These are phyloP conservation scores for Paraleonurus japonicus DNA, from an alignment of 257 asterid species.

Conservation along the genomic window DNA sequence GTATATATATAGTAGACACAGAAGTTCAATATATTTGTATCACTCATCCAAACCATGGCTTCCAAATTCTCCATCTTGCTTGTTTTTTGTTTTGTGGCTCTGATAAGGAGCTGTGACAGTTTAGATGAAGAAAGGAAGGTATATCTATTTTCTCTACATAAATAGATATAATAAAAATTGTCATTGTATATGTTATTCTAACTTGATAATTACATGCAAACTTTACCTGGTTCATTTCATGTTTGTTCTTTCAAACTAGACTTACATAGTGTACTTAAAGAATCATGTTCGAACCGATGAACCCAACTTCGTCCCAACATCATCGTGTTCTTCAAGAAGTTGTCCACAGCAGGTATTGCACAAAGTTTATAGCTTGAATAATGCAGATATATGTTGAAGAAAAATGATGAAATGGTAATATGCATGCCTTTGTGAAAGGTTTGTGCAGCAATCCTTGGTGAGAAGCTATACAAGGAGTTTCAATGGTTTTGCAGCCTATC, in stretches of 20 bases:
- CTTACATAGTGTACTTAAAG: constrained; percentile 39
- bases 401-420: neutral
- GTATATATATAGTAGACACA: neutral
- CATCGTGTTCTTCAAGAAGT: constrained; percentile 29
- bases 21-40: neutral
- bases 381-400: neutral
- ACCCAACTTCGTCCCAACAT: constrained; percentile 20
- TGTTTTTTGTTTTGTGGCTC: constrained; percentile 17
- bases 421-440: neutral
- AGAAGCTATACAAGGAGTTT: constrained; percentile 42
- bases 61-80: neutral
- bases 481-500: constrained; percentile 41
- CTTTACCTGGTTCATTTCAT: neutral
- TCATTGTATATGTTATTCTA: neutral
- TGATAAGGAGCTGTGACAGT: neutral
- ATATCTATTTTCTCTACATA: neutral
- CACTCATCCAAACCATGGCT: constrained; percentile 13
- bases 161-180: too few relatives aligned
- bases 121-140: constrained; percentile 28
- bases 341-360: constrained; percentile 29
- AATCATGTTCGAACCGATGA: neutral
- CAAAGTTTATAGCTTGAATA: neutral
- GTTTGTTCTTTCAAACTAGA: constrained; percentile 14
- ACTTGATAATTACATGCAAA: neutral
- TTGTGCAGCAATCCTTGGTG: constrained; percentile 13